Conservation (phyloP, 768 basidiomycete genomes). For the Chlorophyllum brunneum region DNA sequence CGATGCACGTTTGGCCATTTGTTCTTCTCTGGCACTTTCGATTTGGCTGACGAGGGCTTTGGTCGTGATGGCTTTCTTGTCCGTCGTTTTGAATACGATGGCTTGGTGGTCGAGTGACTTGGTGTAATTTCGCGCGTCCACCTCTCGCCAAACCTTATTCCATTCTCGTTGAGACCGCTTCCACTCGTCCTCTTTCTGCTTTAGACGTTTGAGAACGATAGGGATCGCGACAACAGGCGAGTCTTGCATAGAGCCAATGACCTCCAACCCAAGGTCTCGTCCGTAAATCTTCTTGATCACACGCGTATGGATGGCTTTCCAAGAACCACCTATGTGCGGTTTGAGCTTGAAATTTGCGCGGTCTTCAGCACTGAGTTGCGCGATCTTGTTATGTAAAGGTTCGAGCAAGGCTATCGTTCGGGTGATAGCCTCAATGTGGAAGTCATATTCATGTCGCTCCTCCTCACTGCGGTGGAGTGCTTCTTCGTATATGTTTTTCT, state of each 20-base stretch:
- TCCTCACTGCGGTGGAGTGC: constrained; percentile 95
- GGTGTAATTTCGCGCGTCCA: constrained; percentile 90
- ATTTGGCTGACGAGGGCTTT: constrained; percentile 82
- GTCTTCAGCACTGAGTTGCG: constrained; percentile 74
- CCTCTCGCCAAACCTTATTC: constrained; percentile 99
- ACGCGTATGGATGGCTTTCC: constrained; percentile 88
- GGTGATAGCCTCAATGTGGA: constrained; percentile 93
- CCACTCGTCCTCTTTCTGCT: constrained; percentile 99
- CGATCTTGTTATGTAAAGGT: constrained; percentile 86
- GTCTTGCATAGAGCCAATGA: constrained; percentile 89
- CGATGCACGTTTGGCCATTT: constrained; percentile 69
- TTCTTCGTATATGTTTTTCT: constrained; percentile 96
- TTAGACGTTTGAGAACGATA: constrained; percentile 82
- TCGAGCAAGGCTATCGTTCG: constrained; percentile 90
- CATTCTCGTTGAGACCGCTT: constrained; percentile 95
- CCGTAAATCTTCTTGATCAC: constrained; percentile 98
- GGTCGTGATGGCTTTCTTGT: constrained; percentile 78
- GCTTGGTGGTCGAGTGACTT: constrained; percentile 94
- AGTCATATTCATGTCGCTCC: constrained; percentile 98
- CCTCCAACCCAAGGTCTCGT: constrained; percentile 75
- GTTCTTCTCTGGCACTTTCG: constrained; percentile 80
- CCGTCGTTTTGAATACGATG: constrained; percentile 82
- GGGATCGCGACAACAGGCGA: constrained; percentile 85
- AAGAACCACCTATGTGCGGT: constrained; percentile 80
- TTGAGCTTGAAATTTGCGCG: constrained; percentile 80